Evolutionary conservation across 768 basidiomycete genomes (phyloP), one percentile per base, ranked within the genome.

Genomic region (Exsudoporus frostii): DNA sequence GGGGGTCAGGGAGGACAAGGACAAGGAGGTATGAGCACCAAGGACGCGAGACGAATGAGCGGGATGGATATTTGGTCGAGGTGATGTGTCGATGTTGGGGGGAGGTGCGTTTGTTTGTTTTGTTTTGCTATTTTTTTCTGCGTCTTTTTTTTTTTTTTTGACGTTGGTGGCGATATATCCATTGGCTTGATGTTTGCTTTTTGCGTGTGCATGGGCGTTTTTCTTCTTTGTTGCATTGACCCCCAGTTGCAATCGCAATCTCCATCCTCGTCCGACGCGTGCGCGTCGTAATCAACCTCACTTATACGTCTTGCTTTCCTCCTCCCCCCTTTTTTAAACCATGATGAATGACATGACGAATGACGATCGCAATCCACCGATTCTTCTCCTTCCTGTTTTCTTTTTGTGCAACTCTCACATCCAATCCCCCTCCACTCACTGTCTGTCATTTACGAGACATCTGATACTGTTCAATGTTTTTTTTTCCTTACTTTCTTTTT

Each of bases 11-110:
- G 42, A 8, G 55, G 48, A 30, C 59, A 61, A 27, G 53, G 45
- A 6, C 50, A 74, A 42, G 76, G 76, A 57, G 46, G 29, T 10
- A 57, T 74, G 46, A 64, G 71, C 48, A 63, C 76, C 51, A 85
- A 85, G 71, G 85, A 88, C 53, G 68, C 68, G 34, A 74, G 85
- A 67, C 77, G 85, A 65, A 71, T 79, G 53, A 84, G 80, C 54
- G 81, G 81, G 52, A 82, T 86, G 79, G 88, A 90, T 68, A 67
- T 80, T 48, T 91, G 88, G 88, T 82, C 83, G 59, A 81, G 88
- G 78, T 89, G 74, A 84, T 54, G 52, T 41, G 19, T 36, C 34
- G 30, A 38, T 43, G 27, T 40, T 11, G 25, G 11, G 42, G 44
- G 52, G 45, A 38, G 55, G 47, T 46, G 38, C 15, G 47, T 25